Base-by-base conservation (phyloP, 2,329 filamentous ascomycete genomes). In the Bipolaris cookei region DNA sequence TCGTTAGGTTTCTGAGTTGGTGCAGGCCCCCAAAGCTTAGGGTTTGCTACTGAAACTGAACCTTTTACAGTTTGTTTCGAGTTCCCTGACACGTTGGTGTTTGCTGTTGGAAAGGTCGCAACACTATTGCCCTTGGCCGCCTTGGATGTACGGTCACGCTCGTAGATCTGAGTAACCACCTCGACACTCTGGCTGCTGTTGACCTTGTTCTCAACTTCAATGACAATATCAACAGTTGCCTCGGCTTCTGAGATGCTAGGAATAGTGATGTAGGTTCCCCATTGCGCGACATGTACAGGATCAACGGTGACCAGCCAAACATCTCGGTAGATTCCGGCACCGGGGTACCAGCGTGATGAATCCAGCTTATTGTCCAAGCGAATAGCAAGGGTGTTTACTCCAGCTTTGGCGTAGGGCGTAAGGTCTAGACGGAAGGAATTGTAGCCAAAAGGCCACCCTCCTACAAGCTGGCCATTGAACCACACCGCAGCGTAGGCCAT, bases 291-390 rank as follows among this genome's bases (percentile, higher is more conserved):
- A 56, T 72, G 83, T 0, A 76, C 72, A 1, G 77, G 66, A 34
- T 79, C 69, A 10, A 80, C 78, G 54, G 81, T 84, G 34, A 80
- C 78, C 14, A 86, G 75, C 83, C 82, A 86, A 3, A 85, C 75
- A 55, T 84, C 83, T 1, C 82, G 78, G 63, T 85, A 85, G 13
- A 85, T 72, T 1, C 83, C 83, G 11, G 74, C 83, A 13, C 83
- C 83, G 3, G 83, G 82, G 58, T 85, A 85, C 81, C 82, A 85
- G 2, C 83, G 78, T 2, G 83, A 81, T 1, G 77, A 81, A 14
- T 82, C 75, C 0, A 78, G 37, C 0, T 78, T 74, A 57, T 85
- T 83, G 45, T 85, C 82, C 2, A 85, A 60, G 0, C 83, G 79
- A 35, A 85, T 81, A 1, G 82, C 82, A 0, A 85, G 68, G 25